These are phyloP conservation scores for Kodamaea fungicola DNA, from an alignment of 1,139 yeast species.

Conservation along the genomic window DNA sequence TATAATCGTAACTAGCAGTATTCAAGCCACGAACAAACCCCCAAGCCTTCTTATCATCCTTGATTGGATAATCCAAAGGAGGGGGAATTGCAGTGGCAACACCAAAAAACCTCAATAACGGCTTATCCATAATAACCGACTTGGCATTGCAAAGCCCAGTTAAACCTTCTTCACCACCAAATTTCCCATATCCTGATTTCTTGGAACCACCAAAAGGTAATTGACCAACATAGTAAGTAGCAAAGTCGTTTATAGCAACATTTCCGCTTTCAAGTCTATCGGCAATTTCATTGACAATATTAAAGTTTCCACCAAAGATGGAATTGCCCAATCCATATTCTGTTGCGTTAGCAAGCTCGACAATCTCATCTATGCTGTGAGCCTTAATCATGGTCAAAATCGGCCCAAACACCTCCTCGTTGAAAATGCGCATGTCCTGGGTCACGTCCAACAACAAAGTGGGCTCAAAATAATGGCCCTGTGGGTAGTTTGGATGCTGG, in stretches of 20 bases:
- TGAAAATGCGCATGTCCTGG: slow-evolving; percentile 72
- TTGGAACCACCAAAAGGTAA: slow-evolving; percentile 93
- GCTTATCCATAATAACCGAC: slow-evolving; percentile 79
- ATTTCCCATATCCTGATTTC: slow-evolving; percentile 93
- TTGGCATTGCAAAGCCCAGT: slow-evolving; percentile 85
- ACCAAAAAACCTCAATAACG: slow-evolving; percentile 53
- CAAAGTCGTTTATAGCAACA: slow-evolving; percentile 95
- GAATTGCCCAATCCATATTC: slow-evolving; percentile 90
- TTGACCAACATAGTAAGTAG: slow-evolving; percentile 92
- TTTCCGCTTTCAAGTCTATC: slow-evolving; percentile 72
- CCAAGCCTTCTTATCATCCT: slow-evolving; percentile 83
- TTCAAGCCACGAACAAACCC: slow-evolving; percentile 76
- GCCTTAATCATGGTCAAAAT: slow-evolving; percentile 78
- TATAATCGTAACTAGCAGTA: slow-evolving; percentile 78
- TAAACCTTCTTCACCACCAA: slow-evolving; percentile 95
- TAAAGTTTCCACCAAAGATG: slow-evolving; percentile 66
- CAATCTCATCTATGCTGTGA: slow-evolving; percentile 58
- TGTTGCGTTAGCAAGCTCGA: slow-evolving; percentile 80
- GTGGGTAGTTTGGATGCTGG: slow-evolving; percentile 88
- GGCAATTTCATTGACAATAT: slow-evolving; percentile 60
- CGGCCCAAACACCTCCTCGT: slow-evolving; percentile 89
- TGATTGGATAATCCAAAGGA: slow-evolving; percentile 87
- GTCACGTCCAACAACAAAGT: slow-evolving; percentile 82
- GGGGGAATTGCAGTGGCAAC: slow-evolving; percentile 81
- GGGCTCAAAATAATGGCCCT: slow-evolving; percentile 90